These are phyloP conservation scores for Huntiella moniliformis DNA, from an alignment of 2,329 filamentous ascomycete genomes.

Conservation along the genomic window DNA sequence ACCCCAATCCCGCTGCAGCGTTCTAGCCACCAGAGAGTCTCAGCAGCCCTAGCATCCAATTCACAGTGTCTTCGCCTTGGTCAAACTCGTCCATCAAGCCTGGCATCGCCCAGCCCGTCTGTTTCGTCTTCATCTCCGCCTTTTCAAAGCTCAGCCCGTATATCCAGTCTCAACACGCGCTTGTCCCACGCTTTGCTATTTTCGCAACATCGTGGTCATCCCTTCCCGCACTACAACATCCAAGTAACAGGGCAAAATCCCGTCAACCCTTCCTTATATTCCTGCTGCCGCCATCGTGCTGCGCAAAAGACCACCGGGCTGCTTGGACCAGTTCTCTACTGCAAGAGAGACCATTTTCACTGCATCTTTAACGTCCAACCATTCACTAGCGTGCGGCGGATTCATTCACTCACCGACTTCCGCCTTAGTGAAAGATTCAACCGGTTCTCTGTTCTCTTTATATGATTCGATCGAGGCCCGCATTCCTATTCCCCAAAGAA, in stretches of 20 bases:
- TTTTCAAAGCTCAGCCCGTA: too few relatives aligned
- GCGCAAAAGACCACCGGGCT: background rate
- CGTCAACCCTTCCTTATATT: background rate
- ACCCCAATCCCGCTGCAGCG: background rate
- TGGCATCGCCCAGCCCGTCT: background rate
- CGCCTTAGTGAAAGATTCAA: too few relatives aligned
- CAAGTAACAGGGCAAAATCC: too few relatives aligned
- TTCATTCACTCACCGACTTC: too few relatives aligned
- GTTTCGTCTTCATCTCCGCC: too few relatives aligned
- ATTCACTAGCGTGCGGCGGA: constrained; percentile 4
- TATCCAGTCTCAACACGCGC: too few relatives aligned
- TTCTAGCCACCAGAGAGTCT: constrained; percentile 1
- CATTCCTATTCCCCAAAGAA: too few relatives aligned
- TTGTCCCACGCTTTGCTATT: too few relatives aligned
- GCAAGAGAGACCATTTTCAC: background rate
- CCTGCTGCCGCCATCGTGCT: background rate
- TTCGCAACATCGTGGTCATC: background rate
- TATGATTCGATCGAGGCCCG: background rate
- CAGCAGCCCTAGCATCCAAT: background rate
- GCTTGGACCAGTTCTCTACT: constrained; percentile 3
- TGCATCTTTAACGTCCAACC: constrained; percentile 3
- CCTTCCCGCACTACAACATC: background rate
- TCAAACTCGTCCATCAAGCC: background rate
- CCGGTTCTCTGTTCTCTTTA: constrained; percentile 1
- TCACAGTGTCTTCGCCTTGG: too few relatives aligned